phyloP scores from a whole-genome alignment of 805 yeast genomes.

The Starmerella etchellsii region DNA sequence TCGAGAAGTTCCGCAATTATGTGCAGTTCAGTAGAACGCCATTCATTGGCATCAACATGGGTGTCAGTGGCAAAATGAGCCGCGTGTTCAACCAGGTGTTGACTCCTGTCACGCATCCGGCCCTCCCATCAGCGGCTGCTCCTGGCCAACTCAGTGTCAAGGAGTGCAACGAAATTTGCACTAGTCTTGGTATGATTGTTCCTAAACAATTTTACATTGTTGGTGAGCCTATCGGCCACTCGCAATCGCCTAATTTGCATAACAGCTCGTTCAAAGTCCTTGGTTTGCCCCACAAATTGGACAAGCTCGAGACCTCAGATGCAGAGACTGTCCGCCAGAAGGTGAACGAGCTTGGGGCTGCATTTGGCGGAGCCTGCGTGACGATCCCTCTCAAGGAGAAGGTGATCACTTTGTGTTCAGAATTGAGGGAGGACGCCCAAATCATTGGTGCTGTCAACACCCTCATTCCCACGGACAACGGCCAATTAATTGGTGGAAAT shows the following conservation, averaged over 20 bases:
- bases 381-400: constrained; percentile 88
- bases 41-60: constrained; percentile 74
- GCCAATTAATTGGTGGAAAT: constrained; percentile 58
- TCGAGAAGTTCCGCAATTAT: constrained; percentile 53
- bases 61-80: constrained; percentile 61
- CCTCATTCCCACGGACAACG: constrained; percentile 42
- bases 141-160: constrained; percentile 64
- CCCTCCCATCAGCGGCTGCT: constrained; percentile 59
- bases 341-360: constrained; percentile 34
- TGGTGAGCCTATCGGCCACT: constrained; percentile 74
- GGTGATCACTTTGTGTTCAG: constrained; percentile 52
- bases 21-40: constrained; percentile 41
- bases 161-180: constrained; percentile 46
- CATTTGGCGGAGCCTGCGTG: constrained; percentile 90
- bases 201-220: constrained; percentile 54
- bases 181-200: constrained; percentile 50
- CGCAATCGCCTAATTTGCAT: constrained; percentile 82
- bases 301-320: constrained; percentile 51
- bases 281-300: constrained; percentile 65
- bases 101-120: constrained; percentile 72
- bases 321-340: constrained; percentile 43
- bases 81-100: constrained; percentile 60
- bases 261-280: constrained; percentile 61
- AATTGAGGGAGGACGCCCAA: constrained; percentile 61
- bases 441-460: constrained; percentile 94